Conservation (phyloP, 176 grass and related monocot species). For the Triticum urartu region DNA sequence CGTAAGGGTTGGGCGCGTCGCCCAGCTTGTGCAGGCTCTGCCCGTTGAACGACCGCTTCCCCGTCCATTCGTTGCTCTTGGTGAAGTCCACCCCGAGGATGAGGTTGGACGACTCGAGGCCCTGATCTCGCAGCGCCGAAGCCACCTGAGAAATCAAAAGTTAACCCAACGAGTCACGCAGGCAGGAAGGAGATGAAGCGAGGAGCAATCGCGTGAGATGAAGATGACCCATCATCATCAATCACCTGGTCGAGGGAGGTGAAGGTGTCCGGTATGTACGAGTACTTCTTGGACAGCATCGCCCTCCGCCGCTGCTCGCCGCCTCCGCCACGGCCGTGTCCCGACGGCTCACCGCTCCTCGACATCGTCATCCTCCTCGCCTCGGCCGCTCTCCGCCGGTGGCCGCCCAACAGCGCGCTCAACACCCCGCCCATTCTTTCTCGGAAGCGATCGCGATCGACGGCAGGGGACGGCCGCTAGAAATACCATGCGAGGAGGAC, state of each 20-base stretch:
- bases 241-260: constrained; percentile 67
- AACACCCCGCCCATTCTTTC: constrained; percentile 35
- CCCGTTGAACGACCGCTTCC: constrained; percentile 65
- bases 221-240: neutral
- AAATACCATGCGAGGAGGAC: neutral
- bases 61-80: constrained; percentile 99
- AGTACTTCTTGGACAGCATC: constrained; percentile 60
- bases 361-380: neutral
- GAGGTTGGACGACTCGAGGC: constrained; percentile 90
- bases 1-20: constrained; percentile 67
- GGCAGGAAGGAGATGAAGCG: too few species aligned
- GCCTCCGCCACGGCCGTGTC: neutral
- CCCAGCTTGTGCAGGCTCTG: constrained; percentile 77
- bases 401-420: constrained; percentile 29
- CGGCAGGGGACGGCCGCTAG: neutral
- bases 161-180: neutral
- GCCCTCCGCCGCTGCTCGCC: constrained; percentile 4
- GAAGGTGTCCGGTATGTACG: constrained; percentile 73
- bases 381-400: neutral
- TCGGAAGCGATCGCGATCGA: neutral
- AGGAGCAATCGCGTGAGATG: neutral
- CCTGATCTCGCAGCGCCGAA: constrained; percentile 53
- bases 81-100: constrained; percentile 97
- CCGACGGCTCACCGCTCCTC: neutral
- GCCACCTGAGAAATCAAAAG: constrained; percentile 43